Evolutionary conservation across 2,329 filamentous ascomycete genomes (phyloP), one percentile per base, ranked within the genome.

Genomic region (Fusarium clavum): DNA sequence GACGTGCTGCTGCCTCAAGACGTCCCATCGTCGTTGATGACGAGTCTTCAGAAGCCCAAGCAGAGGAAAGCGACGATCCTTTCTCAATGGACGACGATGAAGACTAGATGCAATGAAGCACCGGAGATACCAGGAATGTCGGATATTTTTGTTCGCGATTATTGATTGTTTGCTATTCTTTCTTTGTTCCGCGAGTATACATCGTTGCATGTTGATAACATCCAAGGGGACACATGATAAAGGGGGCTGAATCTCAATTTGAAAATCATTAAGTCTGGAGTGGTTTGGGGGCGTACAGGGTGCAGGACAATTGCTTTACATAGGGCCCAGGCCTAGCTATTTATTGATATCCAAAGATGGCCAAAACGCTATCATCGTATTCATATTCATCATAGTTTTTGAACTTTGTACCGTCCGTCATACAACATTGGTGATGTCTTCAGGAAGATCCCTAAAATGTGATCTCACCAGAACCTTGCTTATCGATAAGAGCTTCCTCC

Each of bases 51-150:
- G 24, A 73, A 32, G 63, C 74, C 52, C 75, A 78, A 13, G 73
- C 79, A 34, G 68, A 64, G n/a, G 61, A 81, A 64, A 83, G 80
- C 53, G 83, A 85, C 45, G 83, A 85, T 61, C 78, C 80, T 20
- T 86, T 85, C 63, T 82, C 81, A 48, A 81, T 85, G 78, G 83
- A 85, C 60, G 83, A 85, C 59, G 78, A 80, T 49, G 78, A 80
- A 20, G 77, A 79, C 54, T 80, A 73, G 69, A 62, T 45, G 54
- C 40, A 45, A 49, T 46, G 18, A 32, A 16, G 20, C 12, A 43
- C 22, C 25, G 43, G 41, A 41, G 56, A 51, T 55, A 22, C 34
- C 18, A 67, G 57, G 32, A 43, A 20, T 62, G 54, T 64, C 60
- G 32, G 30, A 41, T 30, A 11, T 16, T 56, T 38, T 46, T 52